A percentile compares a stretch with the other conserved stretches of the same genome.
Conservation (phyloP, 306 rosid species). For the Erythrophleum fordii region DNA sequence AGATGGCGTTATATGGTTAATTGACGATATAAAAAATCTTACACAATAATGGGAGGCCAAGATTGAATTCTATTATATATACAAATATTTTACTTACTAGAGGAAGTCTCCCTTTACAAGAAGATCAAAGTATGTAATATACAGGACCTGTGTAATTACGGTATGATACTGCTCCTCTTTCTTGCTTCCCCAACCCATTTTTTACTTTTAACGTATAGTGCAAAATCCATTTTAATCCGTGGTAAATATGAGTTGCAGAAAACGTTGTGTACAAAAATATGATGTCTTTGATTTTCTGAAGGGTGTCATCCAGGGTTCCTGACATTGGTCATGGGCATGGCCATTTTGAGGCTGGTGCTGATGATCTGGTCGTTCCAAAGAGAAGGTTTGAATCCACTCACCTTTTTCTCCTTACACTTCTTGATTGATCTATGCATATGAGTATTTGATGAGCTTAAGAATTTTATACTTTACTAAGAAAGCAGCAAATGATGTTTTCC, state of each 20-base stretch:
- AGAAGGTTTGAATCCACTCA: slow-evolving; percentile 63
- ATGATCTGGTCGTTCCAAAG: slow-evolving; percentile 67
- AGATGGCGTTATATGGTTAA: background rate
- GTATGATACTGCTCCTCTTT: slow-evolving; percentile 27
- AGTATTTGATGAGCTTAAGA: slow-evolving; percentile 20
- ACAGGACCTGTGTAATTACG: background rate
- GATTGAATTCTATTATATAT: background rate
- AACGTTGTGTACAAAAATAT: slow-evolving; percentile 77
- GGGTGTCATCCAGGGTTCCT: slow-evolving; percentile 83
- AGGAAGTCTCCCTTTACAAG: background rate
- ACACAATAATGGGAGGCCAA: background rate
- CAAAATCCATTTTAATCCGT: slow-evolving; percentile 26
- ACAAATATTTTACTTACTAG: background rate
- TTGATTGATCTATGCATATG: background rate
- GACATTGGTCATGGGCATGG: slow-evolving; percentile 62
- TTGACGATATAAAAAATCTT: background rate
- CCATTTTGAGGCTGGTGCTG: slow-evolving; percentile 81
- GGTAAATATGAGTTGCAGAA: slow-evolving; percentile 65
- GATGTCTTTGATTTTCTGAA: slow-evolving; percentile 88
- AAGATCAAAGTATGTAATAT: slow-evolving; percentile 4
- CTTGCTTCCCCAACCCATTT: background rate
- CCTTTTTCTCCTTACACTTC: slow-evolving; percentile 23
- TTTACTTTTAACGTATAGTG: background rate
- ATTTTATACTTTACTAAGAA: slow-evolving; percentile 58
- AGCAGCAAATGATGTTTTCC: slow-evolving; percentile 74